Evolutionary conservation across 164 flowering plant genomes (phyloP), one percentile per base, ranked within the genome.

Genomic region (Chloranthus sessilifolius): DNA sequence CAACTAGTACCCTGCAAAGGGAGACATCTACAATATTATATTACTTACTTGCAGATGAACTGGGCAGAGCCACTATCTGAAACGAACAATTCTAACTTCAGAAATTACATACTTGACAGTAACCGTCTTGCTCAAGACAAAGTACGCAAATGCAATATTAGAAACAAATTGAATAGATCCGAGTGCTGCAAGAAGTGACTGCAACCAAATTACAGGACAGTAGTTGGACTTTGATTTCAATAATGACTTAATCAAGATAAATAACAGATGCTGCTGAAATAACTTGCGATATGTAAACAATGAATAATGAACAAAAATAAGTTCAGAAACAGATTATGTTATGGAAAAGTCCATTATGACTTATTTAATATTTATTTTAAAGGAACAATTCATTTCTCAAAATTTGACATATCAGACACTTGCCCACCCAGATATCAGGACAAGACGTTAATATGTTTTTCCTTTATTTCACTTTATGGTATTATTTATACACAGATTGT

Each of bases 141-240:
- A 83, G 74, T 83, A 88, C 12, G 94, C 85, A 60, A 92, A 92
- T 19, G 94, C 98, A 56, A 92, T 85, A 68, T 92, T 92, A 39
- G 98, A 92, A 25, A 88, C 81, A 62, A 92, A 88, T 56, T 92
- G 96, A 61, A 92, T 52, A 43, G 96, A 92, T 65, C 98, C 98
- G 61, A 92, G 68, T 12, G 98, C 96, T 23, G 98, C 96, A 66
- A 92, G 96, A 61, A 92, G 94, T 29, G 98, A 92, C 98, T 92
- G 85, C 71, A 51, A 48, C 15, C 19, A 52, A 67, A 39, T n/a
- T 5, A 21, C 28, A 27, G 3, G 52, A 4, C 16, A 28, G 7
- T n/a, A 37, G 9, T 15, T 47, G 51, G 7, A 6, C n/a, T n/a
- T n/a, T n/a, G n/a, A n/a, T n/a, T n/a, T n/a, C n/a, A 16, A 10